phyloP scores from a whole-genome alignment of 2,329 filamentous ascomycete species.

The Fusarium sp. region DNA sequence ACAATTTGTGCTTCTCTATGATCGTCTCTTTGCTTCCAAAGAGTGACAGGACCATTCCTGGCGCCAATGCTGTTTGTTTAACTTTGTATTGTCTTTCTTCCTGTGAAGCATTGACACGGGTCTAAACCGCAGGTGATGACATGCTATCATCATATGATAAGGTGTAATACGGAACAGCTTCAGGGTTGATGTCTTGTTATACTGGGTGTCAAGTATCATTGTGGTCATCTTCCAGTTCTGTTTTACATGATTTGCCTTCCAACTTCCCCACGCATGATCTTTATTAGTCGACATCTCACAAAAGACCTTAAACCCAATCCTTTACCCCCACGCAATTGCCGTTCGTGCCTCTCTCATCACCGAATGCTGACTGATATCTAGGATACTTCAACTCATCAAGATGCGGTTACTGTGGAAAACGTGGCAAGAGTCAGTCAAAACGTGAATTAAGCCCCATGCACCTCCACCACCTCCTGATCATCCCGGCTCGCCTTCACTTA shows the following conservation, averaged over 20 bases:
- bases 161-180: background rate
- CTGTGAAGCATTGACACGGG: background rate
- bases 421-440: constrained; percentile 63
- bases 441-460: constrained; percentile 48
- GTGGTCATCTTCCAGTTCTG: background rate
- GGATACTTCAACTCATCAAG: constrained; percentile 64
- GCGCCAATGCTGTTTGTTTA: background rate
- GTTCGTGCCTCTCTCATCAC: constrained; percentile 14
- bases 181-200: background rate
- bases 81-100: background rate
- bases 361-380: constrained; percentile 44
- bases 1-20: background rate
- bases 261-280: constrained; percentile 23
- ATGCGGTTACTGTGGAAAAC: constrained; percentile 64
- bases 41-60: background rate
- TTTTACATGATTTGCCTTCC: background rate
- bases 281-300: constrained; percentile 20
- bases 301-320: constrained; percentile 9
- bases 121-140: background rate
- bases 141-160: constrained; percentile 8
- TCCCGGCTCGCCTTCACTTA: background rate
- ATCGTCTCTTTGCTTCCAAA: background rate
- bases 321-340: constrained; percentile 39
- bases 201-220: background rate
- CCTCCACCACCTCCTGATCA: background rate